A percentile compares a stretch with the other conserved stretches of the same genome.
These are phyloP conservation scores for Mallotus japonicus DNA, from an alignment of 441 rosid species.

Conservation along the genomic window DNA sequence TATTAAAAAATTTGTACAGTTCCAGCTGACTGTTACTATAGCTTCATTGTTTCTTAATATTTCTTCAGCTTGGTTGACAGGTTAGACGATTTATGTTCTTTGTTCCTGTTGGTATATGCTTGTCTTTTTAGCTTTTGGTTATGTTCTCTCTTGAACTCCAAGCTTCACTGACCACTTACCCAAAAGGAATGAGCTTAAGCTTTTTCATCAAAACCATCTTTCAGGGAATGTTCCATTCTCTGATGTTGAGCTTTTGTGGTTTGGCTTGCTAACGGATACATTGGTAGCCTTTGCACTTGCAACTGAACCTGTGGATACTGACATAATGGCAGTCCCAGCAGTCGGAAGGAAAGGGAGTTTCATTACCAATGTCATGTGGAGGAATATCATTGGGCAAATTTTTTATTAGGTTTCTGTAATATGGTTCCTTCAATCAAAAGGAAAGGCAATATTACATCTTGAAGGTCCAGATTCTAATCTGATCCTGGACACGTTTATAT, in stretches of 20 bases:
- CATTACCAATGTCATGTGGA: constrained; percentile 52
- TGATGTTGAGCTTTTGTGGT: constrained; percentile 58
- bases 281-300: constrained; percentile 60
- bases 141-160: background rate
- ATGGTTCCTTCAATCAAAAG: constrained; percentile 45
- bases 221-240: constrained; percentile 50
- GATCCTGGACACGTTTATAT: constrained; percentile 42
- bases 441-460: constrained; percentile 35
- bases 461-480: constrained; percentile 39
- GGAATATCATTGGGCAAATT: constrained; percentile 46
- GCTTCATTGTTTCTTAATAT: constrained; percentile 51
- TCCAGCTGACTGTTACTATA: constrained; percentile 60
- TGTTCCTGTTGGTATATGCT: too few species aligned
- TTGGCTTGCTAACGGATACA: constrained; percentile 59
- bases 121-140: background rate
- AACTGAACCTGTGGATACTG: constrained; percentile 44
- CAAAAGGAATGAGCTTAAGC: background rate
- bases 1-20: constrained; percentile 58
- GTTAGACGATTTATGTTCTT: constrained; percentile 31
- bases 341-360: constrained; percentile 47
- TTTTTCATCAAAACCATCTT: background rate
- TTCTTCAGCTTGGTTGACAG: constrained; percentile 62
- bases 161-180: constrained; percentile 6
- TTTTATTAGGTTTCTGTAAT: constrained; percentile 39
- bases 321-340: constrained; percentile 44